A percentile compares a stretch with the other conserved stretches of the same genome.
These are phyloP conservation scores for Neurospora africana DNA, from an alignment of 495 filamentous ascomycete genomes.

Conservation along the genomic window DNA sequence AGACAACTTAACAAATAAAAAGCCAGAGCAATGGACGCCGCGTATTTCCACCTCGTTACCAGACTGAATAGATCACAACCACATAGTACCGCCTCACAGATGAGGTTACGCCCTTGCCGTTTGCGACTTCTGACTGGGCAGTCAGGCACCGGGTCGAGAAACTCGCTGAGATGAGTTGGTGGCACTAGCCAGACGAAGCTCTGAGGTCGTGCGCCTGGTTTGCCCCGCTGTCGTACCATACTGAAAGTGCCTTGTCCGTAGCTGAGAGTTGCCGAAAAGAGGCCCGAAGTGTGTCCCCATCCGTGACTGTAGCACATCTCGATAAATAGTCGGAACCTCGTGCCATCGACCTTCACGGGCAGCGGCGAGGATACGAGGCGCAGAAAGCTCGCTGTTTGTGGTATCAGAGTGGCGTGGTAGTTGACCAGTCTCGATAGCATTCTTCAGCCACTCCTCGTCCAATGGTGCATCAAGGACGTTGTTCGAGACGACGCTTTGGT, in stretches of 20 bases:
- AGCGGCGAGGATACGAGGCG: slow-evolving; percentile 31
- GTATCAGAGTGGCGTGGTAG: slow-evolving; percentile 30
- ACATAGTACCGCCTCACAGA: background rate
- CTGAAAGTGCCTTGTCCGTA: background rate
- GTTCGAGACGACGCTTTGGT: background rate
- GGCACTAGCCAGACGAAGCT: background rate
- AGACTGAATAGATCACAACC: background rate
- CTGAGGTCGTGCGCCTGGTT: background rate
- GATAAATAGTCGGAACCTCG: slow-evolving; percentile 28
- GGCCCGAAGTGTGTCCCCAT: background rate
- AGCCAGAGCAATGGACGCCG: background rate
- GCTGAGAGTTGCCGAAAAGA: background rate
- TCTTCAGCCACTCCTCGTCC: slow-evolving; percentile 73
- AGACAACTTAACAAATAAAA: background rate
- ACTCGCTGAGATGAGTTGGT: background rate
- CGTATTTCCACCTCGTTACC: background rate
- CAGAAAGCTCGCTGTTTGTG: slow-evolving; percentile 25
- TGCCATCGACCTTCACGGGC: slow-evolving; percentile 42
- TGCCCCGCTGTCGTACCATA: background rate
- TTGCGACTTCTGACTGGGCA: background rate
- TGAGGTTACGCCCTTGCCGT: background rate
- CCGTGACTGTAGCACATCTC: background rate
- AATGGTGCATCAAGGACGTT: slow-evolving; percentile 24
- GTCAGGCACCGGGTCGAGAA: background rate
- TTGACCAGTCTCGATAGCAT: slow-evolving; percentile 54